Evolutionary conservation across 768 basidiomycete genomes (phyloP).

Genomic region (Mycena vulgaris): DNA sequence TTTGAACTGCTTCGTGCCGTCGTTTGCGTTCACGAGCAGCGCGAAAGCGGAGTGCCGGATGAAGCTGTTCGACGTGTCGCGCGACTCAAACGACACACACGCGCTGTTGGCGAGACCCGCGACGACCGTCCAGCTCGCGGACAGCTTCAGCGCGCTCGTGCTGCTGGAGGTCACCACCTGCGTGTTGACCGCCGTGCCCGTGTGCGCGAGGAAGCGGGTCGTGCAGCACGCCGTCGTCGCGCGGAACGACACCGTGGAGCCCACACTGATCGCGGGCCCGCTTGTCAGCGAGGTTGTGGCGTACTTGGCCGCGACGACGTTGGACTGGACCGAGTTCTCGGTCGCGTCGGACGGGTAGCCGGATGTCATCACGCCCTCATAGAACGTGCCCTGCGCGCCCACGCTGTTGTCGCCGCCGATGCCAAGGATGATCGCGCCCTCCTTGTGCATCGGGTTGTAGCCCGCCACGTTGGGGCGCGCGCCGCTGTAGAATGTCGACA

Average conservation of each 20-base stretch:
- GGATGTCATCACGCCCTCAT: conserved; percentile 29
- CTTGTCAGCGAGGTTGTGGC: conserved; percentile 15
- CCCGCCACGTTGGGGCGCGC: conserved; percentile 23
- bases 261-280: conserved; percentile 23
- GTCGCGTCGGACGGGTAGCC: conserved; percentile 31
- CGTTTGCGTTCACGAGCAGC: conserved; percentile 18
- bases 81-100: conserved; percentile 28
- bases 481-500: conserved; percentile 34
- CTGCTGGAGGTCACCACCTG: conserved; percentile 20
- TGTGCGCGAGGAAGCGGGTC: conserved; percentile 29
- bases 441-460: conserved; percentile 37
- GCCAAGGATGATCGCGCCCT: conserved; percentile 36
- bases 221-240: conserved; percentile 25
- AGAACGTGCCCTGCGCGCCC: conserved; percentile 23
- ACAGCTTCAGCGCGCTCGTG: conserved; percentile 5
- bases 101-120: conserved; percentile 23
- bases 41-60: conserved; percentile 18
- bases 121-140: conserved; percentile 31
- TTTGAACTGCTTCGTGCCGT: conserved; percentile 19
- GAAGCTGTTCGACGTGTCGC: conserved; percentile 24
- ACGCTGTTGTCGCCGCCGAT: conserved; percentile 29
- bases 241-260: conserved; percentile 27
- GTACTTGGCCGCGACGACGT: conserved; percentile 24
- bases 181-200: conserved; percentile 25
- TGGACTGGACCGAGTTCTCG: conserved; percentile 25